These are phyloP conservation scores for Spongispora temasekensis DNA, from an alignment of 1,284 basidiomycete genomes.

Conservation along the genomic window DNA sequence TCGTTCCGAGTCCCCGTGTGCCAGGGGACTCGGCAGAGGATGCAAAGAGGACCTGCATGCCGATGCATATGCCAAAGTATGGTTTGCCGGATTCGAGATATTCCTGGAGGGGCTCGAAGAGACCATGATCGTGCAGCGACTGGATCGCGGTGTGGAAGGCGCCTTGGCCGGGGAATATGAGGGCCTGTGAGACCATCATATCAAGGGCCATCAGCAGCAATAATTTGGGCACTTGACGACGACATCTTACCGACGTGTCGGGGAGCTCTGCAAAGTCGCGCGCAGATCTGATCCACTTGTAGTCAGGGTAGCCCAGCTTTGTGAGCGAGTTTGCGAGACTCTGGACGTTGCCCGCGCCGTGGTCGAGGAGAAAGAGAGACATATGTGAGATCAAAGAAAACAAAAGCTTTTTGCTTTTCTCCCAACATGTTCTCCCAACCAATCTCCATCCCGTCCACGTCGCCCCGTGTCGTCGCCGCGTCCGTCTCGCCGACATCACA, in stretches of 20 bases:
- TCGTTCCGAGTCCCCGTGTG: constrained; percentile 67
- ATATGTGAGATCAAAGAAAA: constrained; percentile 35
- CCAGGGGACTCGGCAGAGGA: constrained; percentile 76
- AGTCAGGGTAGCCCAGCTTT: constrained; percentile 79
- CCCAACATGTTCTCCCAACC: constrained; percentile 29
- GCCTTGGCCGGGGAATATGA: constrained; percentile 99
- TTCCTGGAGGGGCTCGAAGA: constrained; percentile 77
- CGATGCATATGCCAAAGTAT: constrained; percentile 98
- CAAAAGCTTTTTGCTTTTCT: constrained; percentile 1
- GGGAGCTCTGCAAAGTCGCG: constrained; percentile 64
- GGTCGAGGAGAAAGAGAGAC: constrained; percentile 89
- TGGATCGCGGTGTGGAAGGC: constrained; percentile 89
- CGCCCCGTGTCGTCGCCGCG: constrained; percentile 43
- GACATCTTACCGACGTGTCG: constrained; percentile 76
- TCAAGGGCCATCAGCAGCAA: constrained; percentile 14
- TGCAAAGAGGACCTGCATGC: constrained; percentile 93
- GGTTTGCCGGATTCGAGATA: constrained; percentile 92
- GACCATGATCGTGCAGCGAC: constrained; percentile 73
- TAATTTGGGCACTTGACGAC: constrained; percentile 7
- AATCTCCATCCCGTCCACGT: constrained; percentile 43
- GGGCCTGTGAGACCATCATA: constrained; percentile 57
- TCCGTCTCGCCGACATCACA: constrained; percentile 49
- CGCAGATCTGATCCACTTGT: constrained; percentile 88
- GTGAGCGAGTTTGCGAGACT: constrained; percentile 92
- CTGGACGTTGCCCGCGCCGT: constrained; percentile 94